Evolutionary conservation across 352 stramenopile genomes (phyloP).

Genomic region (Thraustochytrium striatum): DNA sequence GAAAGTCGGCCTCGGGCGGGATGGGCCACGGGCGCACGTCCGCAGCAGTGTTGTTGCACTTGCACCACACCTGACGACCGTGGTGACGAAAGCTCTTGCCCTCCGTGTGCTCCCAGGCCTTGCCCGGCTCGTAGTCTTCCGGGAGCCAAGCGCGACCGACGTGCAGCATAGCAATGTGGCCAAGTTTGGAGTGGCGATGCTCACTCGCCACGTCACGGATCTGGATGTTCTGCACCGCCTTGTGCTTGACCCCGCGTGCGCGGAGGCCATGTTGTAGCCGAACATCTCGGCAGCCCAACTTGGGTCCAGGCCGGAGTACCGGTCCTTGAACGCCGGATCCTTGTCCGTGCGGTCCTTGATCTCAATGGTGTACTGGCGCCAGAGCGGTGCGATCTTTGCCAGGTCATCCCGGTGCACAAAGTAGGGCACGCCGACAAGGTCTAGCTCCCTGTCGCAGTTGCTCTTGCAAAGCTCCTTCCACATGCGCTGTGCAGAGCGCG

Average conservation of each 20-base stretch:
- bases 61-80: conserved; percentile 48
- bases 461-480: conserved; percentile 43
- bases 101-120: conserved; percentile 38
- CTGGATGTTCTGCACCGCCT: conserved; percentile 43
- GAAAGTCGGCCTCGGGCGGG: conserved; percentile 36
- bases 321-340: conserved; percentile 4
- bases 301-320: conserved; percentile 24
- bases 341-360: conserved; percentile 28
- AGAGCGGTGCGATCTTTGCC: conserved; percentile 39
- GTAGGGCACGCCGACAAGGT: conserved; percentile 45
- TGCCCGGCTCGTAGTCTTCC: not conserved
- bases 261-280: conserved; percentile 45
- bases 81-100: conserved; percentile 36
- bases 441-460: conserved; percentile 40
- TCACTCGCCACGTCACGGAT: conserved; percentile 36
- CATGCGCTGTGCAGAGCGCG: conserved; percentile 17
- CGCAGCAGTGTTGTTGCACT: conserved; percentile 43
- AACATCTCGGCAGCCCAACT: conserved; percentile 46
- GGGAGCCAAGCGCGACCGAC: conserved; percentile 44
- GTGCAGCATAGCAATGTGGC: conserved; percentile 44
- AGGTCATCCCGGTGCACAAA: conserved; percentile 49
- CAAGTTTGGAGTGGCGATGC: conserved; percentile 28
- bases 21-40: conserved; percentile 42
- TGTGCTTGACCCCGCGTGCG: conserved; percentile 30
- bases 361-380: conserved; percentile 39